Conservation (phyloP, 164 flowering plant species). For the Santalum album region DNA sequence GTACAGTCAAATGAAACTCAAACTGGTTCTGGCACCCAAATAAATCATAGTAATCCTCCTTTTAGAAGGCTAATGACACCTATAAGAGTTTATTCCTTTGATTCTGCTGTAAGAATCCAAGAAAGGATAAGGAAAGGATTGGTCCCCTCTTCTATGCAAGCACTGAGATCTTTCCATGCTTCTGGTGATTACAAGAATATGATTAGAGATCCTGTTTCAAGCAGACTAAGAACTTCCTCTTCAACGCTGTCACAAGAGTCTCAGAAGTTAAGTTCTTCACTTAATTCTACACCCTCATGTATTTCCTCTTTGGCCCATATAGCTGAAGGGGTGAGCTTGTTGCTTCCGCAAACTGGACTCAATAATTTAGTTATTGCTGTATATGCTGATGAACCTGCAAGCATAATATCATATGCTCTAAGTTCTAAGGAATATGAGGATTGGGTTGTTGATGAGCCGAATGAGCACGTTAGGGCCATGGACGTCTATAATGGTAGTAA, state of each 20-base stretch:
- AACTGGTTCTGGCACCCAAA: slow-evolving; percentile 16
- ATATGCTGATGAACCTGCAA: slow-evolving; percentile 83
- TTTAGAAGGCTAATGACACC: slow-evolving; percentile 42
- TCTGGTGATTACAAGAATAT: slow-evolving; percentile 70
- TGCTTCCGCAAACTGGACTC: slow-evolving; percentile 47
- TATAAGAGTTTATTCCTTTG: slow-evolving; percentile 78
- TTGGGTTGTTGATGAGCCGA: slow-evolving; percentile 41
- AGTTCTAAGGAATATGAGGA: slow-evolving; percentile 66
- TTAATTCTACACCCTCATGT: slow-evolving; percentile 39
- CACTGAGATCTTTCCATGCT: slow-evolving; percentile 72
- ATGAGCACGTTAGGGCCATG: slow-evolving; percentile 30
- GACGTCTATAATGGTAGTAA: slow-evolving; percentile 14
- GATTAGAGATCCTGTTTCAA: slow-evolving; percentile 63
- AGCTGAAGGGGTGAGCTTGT: slow-evolving; percentile 61
- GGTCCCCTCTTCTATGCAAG: slow-evolving; percentile 46
- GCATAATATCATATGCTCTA: slow-evolving; percentile 87
- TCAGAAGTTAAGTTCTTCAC: slow-evolving; percentile 35
- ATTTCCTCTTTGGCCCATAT: slow-evolving; percentile 46
- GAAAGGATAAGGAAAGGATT: slow-evolving; percentile 46
- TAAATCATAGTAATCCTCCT: slow-evolving; percentile 30
- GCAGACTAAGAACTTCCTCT: slow-evolving; percentile 36
- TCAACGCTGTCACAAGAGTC: slow-evolving; percentile 41
- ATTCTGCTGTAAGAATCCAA: slow-evolving; percentile 69
- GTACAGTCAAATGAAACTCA: slow-evolving; percentile 21
- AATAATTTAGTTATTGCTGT: slow-evolving; percentile 67